These are phyloP conservation scores for Aureobasidium sp. DNA, from an alignment of 2,329 filamentous ascomycete species.

Conservation along the genomic window DNA sequence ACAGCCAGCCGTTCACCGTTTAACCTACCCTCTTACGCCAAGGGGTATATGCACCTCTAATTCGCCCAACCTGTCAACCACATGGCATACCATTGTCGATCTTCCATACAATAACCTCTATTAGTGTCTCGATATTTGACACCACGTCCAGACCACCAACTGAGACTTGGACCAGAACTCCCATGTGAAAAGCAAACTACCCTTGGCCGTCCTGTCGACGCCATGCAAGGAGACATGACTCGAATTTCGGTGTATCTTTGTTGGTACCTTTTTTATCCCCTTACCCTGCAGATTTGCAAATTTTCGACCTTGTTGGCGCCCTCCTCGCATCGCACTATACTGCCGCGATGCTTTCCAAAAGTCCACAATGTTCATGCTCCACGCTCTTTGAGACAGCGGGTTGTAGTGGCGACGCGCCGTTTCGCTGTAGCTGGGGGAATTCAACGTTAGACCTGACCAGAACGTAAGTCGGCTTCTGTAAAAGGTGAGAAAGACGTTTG, in stretches of 20 bases:
- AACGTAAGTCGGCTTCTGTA: neutral
- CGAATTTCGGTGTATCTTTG: no score
- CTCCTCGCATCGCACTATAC: no score
- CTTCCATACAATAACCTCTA: neutral
- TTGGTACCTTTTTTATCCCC: no score
- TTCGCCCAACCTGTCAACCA: neutral
- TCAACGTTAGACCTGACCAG: slow-evolving; percentile 8
- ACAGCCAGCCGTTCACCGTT: neutral
- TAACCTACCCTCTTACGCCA: neutral
- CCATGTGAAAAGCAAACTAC: no score
- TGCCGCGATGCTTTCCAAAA: no score
- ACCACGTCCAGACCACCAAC: neutral
- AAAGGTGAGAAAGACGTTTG: slow-evolving; percentile 8
- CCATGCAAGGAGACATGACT: no score
- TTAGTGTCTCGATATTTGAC: slow-evolving; percentile 2
- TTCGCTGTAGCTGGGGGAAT: neutral
- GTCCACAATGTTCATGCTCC: neutral
- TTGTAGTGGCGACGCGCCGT: slow-evolving; percentile 14
- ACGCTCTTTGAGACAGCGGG: slow-evolving; percentile 1
- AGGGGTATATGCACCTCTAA: neutral
- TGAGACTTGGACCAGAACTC: neutral
- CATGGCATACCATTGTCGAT: slow-evolving; percentile 5
- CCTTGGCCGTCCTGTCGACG: no score
- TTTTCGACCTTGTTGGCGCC: no score
- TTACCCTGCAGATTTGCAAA: no score